phyloP scores from a whole-genome alignment of 108 stramenopile species.

The Cylindrotheca fusiformis region DNA sequence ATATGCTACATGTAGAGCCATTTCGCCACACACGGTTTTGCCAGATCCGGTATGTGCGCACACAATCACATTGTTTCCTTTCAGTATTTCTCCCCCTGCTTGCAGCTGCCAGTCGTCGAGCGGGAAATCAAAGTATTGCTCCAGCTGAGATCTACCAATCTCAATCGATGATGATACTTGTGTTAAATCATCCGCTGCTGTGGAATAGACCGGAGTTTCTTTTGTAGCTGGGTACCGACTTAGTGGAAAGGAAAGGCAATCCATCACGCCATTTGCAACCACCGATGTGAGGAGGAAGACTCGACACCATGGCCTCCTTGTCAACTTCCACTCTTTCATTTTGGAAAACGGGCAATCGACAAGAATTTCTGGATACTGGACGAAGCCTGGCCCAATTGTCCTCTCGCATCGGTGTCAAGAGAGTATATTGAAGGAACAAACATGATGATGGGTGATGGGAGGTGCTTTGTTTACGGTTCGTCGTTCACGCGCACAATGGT shows the following conservation, averaged over 20 bases:
- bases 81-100: slow-evolving; percentile 51
- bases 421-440: no score
- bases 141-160: slow-evolving; percentile 35
- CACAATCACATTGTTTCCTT: slow-evolving; percentile 85
- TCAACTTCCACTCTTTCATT: not conserved
- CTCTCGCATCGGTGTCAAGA: no score
- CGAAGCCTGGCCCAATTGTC: not conserved
- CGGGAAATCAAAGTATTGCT: slow-evolving; percentile 49
- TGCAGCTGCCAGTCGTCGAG: slow-evolving; percentile 63
- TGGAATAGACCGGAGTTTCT: not conserved
- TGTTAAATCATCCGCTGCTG: slow-evolving; percentile 3
- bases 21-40: slow-evolving; percentile 85
- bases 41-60: slow-evolving; percentile 90
- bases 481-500: no score
- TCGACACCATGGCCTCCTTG: not conserved
- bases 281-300: not conserved
- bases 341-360: not conserved
- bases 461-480: no score
- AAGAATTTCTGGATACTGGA: not conserved
- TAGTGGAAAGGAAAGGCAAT: no score
- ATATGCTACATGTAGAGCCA: slow-evolving; percentile 79
- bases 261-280: no score
- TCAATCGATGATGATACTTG: slow-evolving; percentile 1
- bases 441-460: no score
- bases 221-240: no score